Evolutionary conservation across 108 stramenopile genomes (phyloP).

Genomic region (Conticribra guillardii): DNA sequence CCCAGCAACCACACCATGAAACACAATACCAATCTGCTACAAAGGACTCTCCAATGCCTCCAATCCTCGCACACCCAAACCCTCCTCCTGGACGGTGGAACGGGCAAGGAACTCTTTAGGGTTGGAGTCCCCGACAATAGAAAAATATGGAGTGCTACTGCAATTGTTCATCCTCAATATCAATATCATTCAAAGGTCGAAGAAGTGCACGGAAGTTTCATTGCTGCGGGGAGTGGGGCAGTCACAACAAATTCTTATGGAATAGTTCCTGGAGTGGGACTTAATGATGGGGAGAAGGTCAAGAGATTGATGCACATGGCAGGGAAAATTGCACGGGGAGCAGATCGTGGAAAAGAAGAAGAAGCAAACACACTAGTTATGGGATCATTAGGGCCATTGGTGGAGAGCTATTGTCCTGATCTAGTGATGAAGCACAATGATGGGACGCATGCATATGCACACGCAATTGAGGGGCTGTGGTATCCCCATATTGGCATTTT

Average conservation of each 20-base stretch:
- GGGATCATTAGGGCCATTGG: conserved; percentile 78
- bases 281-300: conserved; percentile 52
- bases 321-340: conserved; percentile 62
- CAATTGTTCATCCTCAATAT: conserved; percentile 60
- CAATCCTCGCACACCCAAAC: conserved; percentile 33
- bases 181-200: conserved; percentile 56
- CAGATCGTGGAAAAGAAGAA: conserved; percentile 12
- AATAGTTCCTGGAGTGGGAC: conserved; percentile 78
- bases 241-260: conserved; percentile 86
- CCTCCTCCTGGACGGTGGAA: conserved; percentile 80
- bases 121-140: conserved; percentile 82
- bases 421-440: conserved; percentile 58
- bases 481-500: conserved; percentile 65
- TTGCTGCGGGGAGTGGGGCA: conserved; percentile 66
- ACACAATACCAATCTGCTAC: too few relatives aligned
- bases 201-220: conserved; percentile 77
- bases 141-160: conserved; percentile 80
- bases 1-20: too few relatives aligned
- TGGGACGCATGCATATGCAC: conserved; percentile 59
- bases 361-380: conserved; percentile 45
- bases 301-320: conserved; percentile 43
- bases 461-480: conserved; percentile 58
- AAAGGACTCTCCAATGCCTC: conserved; percentile 22
- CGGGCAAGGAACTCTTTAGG: conserved; percentile 84
- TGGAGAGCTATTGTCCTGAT: conserved; percentile 82